phyloP scores from a whole-genome alignment of 768 basidiomycete species.

The Pisolithus microcarpus region DNA sequence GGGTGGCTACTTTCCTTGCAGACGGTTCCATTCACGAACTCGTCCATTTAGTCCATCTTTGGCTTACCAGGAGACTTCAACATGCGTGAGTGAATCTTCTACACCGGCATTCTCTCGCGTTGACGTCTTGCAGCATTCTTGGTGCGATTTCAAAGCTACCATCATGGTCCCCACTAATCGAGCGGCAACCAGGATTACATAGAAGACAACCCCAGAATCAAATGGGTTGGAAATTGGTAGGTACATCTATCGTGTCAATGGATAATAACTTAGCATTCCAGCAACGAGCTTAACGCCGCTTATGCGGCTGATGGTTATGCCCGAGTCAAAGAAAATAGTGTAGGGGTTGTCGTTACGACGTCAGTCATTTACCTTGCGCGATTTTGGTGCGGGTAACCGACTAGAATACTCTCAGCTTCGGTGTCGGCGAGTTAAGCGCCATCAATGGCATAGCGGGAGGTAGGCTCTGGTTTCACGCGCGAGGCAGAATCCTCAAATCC shows the following conservation, averaged over 20 bases:
- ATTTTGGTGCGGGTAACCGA: neutral
- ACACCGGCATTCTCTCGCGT: neutral
- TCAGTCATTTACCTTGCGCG: conserved; percentile 20
- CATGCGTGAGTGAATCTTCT: conserved; percentile 35
- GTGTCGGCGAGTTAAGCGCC: conserved; percentile 90
- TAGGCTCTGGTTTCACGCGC: conserved; percentile 16
- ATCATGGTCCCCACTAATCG: neutral
- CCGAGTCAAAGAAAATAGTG: conserved; percentile 65
- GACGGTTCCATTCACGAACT: neutral
- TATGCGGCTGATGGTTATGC: conserved; percentile 95
- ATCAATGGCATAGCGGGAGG: conserved; percentile 79
- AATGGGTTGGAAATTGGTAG: conserved; percentile 86
- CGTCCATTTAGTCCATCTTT: conserved; percentile 55
- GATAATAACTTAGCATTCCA: conserved; percentile 19
- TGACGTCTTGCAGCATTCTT: conserved; percentile 20
- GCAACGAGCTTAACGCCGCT: conserved; percentile 79
- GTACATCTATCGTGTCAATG: neutral
- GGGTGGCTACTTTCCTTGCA: conserved; percentile 7
- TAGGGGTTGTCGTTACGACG: conserved; percentile 78
- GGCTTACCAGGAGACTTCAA: conserved; percentile 89
- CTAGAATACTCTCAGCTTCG: conserved; percentile 47
- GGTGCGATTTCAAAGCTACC: conserved; percentile 11
- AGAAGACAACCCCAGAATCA: conserved; percentile 68
- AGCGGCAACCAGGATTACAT: conserved; percentile 55
- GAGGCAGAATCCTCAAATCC: neutral